Base-by-base conservation (phyloP, 2,329 filamentous ascomycete species). In the Ramularia collo-cygni region DNA sequence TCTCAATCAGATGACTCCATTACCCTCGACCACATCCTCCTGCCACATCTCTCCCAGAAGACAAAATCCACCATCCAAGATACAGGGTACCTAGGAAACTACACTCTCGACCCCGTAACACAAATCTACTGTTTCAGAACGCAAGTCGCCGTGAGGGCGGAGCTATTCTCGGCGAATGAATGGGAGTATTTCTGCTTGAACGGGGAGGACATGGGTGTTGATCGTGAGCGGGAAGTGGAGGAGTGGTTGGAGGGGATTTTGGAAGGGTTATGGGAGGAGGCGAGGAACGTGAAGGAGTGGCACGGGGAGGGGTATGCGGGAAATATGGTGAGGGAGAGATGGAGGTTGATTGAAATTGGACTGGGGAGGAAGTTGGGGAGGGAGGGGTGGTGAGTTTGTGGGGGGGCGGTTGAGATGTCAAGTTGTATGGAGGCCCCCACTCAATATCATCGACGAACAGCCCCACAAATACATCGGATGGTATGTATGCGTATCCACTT, bases 121-220 rank as follows among this genome's bases (percentile, higher is more conserved):
- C 53, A 59, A 21, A 57, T n/a, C n/a, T n/a, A n/a, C n/a, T n/a
- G 67, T 44, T 64, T 69, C 53, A 65, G 66, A 19, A 70, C 68
- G 3, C 65, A 69, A 43, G 65, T 66, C 7, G 65, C 66, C 1
- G 52, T 70, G 3, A 59, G 68, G 10, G 53, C 53, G 44, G 59
- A 38, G 44, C 43, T 46, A 41, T 48, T 49, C 57, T 69, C 50
- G 43, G 64, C 51, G 26, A 57, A 48, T 47, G 55, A 50, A 40
- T 69, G 48, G 58, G 56, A 59, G 42, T 65, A 65, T 21, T 61
- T 66, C 10, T 52, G 59, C 24, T 44, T 51, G n/a, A 56, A 55
- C 15, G 58, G 58, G 6, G 57, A 60, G 32, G 59, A 60, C 40
- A 47, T 60, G 35, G 51, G 47, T 10, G 47, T 43, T 5, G 56